Evolutionary conservation across 2,329 filamentous ascomycete species (phyloP), one percentile per base, ranked within the genome.

Genomic region (Nemania sp.): DNA sequence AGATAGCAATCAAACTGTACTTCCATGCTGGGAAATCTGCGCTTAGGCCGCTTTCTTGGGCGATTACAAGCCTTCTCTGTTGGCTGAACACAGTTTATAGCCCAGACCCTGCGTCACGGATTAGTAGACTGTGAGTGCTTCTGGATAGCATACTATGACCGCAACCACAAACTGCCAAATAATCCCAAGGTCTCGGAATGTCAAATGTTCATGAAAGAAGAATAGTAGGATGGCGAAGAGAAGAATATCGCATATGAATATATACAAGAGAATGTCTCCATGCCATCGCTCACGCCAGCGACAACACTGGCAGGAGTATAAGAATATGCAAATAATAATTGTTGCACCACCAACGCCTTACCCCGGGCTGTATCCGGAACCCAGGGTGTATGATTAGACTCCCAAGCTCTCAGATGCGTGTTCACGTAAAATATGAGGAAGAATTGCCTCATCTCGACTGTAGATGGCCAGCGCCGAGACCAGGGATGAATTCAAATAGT

Each of bases 401-500:
- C 52, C 51, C 43, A 41, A 53, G 47, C 26, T 36, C 23, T 51
- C 40, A 54, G 30, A 42, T 52, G 34, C 52, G 47, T 50, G 31
- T 54, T 52, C 50, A 54, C 48, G 48, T 56, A 28, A 49, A n/a
- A n/a, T 31, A 48, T 33, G 22, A 20, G 30, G n/a, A 40, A 22
- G 23, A 11, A n/a, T 24, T 49, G 19, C 49, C 42, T 65, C 49
- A 66, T 51, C 56, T 63, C 31, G 60, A 40, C 34, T 63, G 63
- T 24, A 67, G 59, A 44, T 67, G 65, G 28, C 64, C 63, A 40
- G 64, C 60, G 44, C 73, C 73, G 20, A 76, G 59, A 26, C 74
- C 74, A 34, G 66, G 66, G 44, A 75, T 70, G 36, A 74, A 50
- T 46, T 75, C 72, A 54, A 74, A 74, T 19, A 76, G 66, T 39